phyloP scores from a whole-genome alignment of 2,329 filamentous ascomycete species.

The Colletotrichum siamense region DNA sequence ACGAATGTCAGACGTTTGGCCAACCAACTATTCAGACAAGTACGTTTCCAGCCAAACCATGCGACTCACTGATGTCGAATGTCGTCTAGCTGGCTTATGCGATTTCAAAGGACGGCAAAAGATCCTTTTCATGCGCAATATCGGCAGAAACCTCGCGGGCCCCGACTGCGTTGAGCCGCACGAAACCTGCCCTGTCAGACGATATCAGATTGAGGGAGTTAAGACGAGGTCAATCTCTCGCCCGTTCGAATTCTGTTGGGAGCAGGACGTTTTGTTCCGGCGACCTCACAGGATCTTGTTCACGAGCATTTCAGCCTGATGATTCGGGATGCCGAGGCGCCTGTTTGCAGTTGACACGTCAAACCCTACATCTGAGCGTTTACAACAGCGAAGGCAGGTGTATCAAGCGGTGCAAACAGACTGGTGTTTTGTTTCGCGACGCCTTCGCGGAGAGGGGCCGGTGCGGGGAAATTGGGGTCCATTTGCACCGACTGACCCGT shows the following conservation, averaged over 20 bases:
- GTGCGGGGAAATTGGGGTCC: conserved; percentile 14
- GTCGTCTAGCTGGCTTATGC: neutral
- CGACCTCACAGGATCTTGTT: neutral
- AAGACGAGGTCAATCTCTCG: neutral
- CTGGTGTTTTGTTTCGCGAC: neutral
- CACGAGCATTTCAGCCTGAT: neutral
- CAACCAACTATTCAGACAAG: neutral
- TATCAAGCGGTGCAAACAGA: neutral
- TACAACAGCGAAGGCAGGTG: neutral
- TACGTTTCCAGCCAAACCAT: neutral
- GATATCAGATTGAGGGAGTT: neutral
- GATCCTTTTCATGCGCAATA: neutral
- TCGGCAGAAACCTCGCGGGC: neutral
- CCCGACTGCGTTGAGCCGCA: neutral
- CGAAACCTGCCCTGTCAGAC: neutral
- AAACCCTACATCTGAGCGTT: neutral
- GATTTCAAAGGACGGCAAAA: neutral
- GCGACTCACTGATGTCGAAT: neutral
- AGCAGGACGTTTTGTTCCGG: neutral
- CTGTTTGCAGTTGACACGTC: neutral
- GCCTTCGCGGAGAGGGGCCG: neutral
- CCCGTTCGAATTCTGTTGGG: neutral
- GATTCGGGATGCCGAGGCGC: neutral
- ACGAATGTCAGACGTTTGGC: neutral
- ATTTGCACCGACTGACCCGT: neutral